phyloP scores from a whole-genome alignment of 1,284 basidiomycete species.

The Takashimella koratensis region DNA sequence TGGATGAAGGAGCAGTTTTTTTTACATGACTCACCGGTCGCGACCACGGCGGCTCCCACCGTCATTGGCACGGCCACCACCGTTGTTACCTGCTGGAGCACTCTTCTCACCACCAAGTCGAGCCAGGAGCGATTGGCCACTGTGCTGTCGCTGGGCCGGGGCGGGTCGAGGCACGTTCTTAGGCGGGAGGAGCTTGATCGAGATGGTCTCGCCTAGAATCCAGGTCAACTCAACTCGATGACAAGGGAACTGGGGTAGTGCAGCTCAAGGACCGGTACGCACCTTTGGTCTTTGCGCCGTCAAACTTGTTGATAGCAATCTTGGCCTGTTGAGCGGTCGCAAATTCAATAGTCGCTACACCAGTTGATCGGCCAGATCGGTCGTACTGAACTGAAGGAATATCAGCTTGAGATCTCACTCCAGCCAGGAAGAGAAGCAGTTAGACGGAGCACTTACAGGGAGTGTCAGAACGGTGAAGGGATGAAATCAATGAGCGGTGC shows the following conservation, averaged over 20 bases:
- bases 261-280: too few species aligned
- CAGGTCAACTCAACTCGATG: not conserved
- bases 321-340: conserved; percentile 74
- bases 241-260: not conserved
- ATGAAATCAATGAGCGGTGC: not conserved
- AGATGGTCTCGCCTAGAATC: conserved; percentile 70
- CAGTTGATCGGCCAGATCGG: conserved; percentile 87
- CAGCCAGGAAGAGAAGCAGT: not conserved
- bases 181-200: conserved; percentile 57
- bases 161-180: not conserved
- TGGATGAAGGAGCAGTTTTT: not conserved
- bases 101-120: not conserved
- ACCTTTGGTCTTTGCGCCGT: conserved; percentile 91
- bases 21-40: conserved; percentile 32
- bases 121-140: not conserved
- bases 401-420: not conserved
- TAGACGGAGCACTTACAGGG: not conserved
- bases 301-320: conserved; percentile 77
- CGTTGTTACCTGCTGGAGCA: not conserved
- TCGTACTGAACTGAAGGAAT: conserved; percentile 65
- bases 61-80: not conserved
- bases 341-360: conserved; percentile 77
- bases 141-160: conserved; percentile 1
- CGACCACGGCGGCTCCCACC: conserved; percentile 19
- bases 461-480: not conserved